Conservation (phyloP, 257 asterid genomes). For the Ocimum tenuiflorum region DNA sequence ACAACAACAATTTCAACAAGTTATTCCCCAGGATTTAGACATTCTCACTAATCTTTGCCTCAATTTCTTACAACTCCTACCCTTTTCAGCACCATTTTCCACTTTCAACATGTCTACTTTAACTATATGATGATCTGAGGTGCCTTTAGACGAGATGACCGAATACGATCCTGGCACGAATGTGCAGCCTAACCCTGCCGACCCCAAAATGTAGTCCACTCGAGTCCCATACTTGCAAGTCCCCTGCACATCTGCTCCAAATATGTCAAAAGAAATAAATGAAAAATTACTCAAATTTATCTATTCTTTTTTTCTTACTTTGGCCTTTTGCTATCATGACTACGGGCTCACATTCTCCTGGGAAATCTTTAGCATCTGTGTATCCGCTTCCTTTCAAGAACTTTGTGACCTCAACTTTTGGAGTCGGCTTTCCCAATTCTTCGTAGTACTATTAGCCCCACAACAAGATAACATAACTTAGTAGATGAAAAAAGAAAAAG, state of each 20-base stretch:
- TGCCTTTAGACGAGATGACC: conserved; percentile 77
- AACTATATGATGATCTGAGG: conserved; percentile 89
- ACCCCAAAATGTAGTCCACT: conserved; percentile 69
- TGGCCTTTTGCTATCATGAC: conserved; percentile 96
- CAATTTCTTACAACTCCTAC: conserved; percentile 28
- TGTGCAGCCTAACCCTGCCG: conserved; percentile 39
- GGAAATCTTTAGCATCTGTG: conserved; percentile 64
- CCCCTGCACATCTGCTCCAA: conserved; percentile 67
- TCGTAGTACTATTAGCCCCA: conserved; percentile 35
- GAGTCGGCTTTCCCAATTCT: conserved; percentile 81
- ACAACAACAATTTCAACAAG: background rate
- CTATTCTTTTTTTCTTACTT: conserved; percentile 34
- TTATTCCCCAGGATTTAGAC: conserved; percentile 33
- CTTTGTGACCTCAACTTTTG: conserved; percentile 61
- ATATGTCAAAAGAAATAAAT: background rate
- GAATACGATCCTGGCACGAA: conserved; percentile 90
- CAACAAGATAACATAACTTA: background rate
- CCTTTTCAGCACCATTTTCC: conserved; percentile 15
- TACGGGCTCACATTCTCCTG: conserved; percentile 77
- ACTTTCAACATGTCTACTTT: conserved; percentile 65
- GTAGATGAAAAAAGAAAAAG: too few relatives aligned
- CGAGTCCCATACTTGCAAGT: conserved; percentile 95
- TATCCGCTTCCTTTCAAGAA: conserved; percentile 63
- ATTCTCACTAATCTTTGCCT: conserved; percentile 32
- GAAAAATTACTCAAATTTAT: too few relatives aligned